Conservation (phyloP, 257 asterid species). For the Solanum pennellii region DNA sequence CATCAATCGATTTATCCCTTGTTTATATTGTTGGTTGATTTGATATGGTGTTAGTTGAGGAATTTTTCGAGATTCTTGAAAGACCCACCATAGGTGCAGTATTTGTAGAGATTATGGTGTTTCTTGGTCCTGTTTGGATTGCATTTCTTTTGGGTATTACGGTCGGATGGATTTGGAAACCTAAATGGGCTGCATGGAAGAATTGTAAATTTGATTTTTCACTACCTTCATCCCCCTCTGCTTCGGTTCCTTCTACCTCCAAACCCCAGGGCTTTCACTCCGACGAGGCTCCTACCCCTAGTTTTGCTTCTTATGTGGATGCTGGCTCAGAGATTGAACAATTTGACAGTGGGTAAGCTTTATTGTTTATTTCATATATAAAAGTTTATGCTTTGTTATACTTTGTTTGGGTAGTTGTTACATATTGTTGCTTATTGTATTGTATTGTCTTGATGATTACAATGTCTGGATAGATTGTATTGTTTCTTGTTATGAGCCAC, state of each 20-base stretch:
- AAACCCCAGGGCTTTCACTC: background rate
- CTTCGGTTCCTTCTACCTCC: slow-evolving; percentile 7
- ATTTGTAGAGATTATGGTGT: slow-evolving; percentile 41
- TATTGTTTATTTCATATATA: background rate
- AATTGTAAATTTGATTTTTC: slow-evolving; percentile 50
- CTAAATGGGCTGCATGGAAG: slow-evolving; percentile 57
- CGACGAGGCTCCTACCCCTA: background rate
- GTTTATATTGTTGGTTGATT: background rate
- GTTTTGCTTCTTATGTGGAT: slow-evolving; percentile 3
- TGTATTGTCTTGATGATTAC: background rate
- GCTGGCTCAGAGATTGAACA: background rate
- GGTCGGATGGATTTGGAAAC: slow-evolving; percentile 94
- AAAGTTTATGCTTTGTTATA: background rate
- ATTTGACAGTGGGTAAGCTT: background rate
- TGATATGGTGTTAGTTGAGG: slow-evolving; percentile 30
- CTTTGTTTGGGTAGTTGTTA: background rate
- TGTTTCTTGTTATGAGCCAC: background rate
- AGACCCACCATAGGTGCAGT: slow-evolving; percentile 46
- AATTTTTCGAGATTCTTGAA: slow-evolving; percentile 42
- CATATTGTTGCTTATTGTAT: background rate
- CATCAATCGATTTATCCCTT: background rate
- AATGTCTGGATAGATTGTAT: background rate
- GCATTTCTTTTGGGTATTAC: slow-evolving; percentile 63
- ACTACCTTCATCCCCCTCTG: slow-evolving; percentile 49
- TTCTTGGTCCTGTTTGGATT: slow-evolving; percentile 65